Evolutionary conservation across 2,329 filamentous ascomycete genomes (phyloP).

Genomic region (Xylariaceae sp.): DNA sequence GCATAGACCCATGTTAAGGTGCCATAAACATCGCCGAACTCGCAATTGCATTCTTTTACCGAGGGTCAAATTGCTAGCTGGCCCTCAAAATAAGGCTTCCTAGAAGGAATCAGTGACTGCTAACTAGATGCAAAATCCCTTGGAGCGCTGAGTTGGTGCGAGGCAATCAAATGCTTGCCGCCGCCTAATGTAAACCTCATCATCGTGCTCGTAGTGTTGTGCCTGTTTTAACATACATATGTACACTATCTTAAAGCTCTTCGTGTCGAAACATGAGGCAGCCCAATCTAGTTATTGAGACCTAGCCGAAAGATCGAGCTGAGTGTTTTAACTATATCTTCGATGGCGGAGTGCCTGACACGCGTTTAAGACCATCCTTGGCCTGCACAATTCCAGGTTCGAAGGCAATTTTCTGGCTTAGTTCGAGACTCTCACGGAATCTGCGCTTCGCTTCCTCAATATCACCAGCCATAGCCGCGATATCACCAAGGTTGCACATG

Average conservation of each 20-base stretch:
- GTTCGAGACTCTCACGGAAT: constrained; percentile 71
- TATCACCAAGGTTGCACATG: constrained; percentile 85
- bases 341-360: constrained; percentile 16
- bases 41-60: no score
- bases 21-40: constrained; percentile 4
- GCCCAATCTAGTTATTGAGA: not conserved
- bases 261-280: not conserved
- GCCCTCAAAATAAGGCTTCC: no score
- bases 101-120: no score
- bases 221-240: not conserved
- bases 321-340: not conserved
- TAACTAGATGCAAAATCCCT: no score
- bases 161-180: not conserved
- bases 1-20: no score
- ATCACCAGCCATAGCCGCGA: constrained; percentile 77
- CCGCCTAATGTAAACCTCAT: not conserved
- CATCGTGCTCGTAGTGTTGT: not conserved
- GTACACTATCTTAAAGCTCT: constrained; percentile 2
- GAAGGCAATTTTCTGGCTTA: constrained; percentile 64
- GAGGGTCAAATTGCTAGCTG: no score
- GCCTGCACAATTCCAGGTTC: constrained; percentile 59
- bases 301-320: not conserved
- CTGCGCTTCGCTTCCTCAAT: constrained; percentile 67
- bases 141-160: no score
- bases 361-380: constrained; percentile 55